Conservation (phyloP, 805 yeast genomes). For the Nakazawaea wickerhamii region DNA sequence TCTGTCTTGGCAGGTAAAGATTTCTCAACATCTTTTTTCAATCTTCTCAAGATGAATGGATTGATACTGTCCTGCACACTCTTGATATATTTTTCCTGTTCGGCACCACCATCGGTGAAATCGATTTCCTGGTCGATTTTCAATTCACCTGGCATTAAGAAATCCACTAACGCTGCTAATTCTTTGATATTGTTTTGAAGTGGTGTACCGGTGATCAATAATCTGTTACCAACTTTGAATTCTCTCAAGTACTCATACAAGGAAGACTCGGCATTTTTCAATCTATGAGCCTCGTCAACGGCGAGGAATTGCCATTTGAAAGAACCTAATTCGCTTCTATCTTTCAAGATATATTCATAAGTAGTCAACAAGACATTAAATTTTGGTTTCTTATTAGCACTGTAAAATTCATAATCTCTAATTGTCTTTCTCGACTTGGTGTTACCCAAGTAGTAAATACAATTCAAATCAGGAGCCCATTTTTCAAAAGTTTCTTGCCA, state of each 20-base stretch:
- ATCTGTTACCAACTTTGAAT: slow-evolving; percentile 77
- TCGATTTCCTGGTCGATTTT: slow-evolving; percentile 91
- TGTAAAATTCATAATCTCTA: slow-evolving; percentile 80
- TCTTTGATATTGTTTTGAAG: slow-evolving; percentile 93
- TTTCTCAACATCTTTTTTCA: slow-evolving; percentile 96
- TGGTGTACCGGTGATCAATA: slow-evolving; percentile 97
- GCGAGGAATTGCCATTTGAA: slow-evolving; percentile 95
- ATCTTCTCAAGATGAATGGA: slow-evolving; percentile 87
- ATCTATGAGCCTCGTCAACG: slow-evolving; percentile 96
- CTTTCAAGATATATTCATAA: slow-evolving; percentile 93
- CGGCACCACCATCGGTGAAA: slow-evolving; percentile 81
- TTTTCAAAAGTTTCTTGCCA: slow-evolving; percentile 99
- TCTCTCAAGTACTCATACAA: slow-evolving; percentile 81
- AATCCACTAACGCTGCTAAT: slow-evolving; percentile 89
- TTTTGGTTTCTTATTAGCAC: slow-evolving; percentile 63
- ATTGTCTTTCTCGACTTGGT: slow-evolving; percentile 77
- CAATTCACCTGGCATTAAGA: slow-evolving; percentile 93
- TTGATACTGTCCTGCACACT: slow-evolving; percentile 79
- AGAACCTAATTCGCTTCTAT: slow-evolving; percentile 69
- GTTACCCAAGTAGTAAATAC: slow-evolving; percentile 90
- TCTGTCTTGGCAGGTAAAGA: slow-evolving; percentile 95
- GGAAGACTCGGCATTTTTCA: slow-evolving; percentile 91
- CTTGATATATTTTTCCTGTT: slow-evolving; percentile 85
- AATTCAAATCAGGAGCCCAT: slow-evolving; percentile 96
- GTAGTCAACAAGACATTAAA: slow-evolving; percentile 92